Evolutionary conservation across 805 yeast genomes (phyloP).

Genomic region (Hanseniaspora guilliermondii): DNA sequence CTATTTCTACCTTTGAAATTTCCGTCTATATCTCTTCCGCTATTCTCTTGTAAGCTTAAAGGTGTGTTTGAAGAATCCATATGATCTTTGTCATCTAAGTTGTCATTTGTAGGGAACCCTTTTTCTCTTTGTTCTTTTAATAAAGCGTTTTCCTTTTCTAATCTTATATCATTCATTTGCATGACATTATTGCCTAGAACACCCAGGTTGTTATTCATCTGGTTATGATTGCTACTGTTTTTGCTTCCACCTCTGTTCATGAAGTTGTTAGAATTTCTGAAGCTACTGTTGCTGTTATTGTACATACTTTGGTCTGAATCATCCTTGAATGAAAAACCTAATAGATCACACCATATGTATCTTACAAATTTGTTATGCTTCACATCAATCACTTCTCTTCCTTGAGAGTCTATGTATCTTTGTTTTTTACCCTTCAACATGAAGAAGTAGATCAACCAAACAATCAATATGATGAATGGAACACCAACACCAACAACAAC

Average conservation of each 20-base stretch:
- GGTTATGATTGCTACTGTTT: background rate
- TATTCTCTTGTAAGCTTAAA: background rate
- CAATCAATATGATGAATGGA: conserved; percentile 33
- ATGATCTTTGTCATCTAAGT: background rate
- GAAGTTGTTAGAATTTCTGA: background rate
- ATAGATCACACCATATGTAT: conserved; percentile 7
- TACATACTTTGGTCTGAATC: background rate
- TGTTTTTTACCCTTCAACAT: conserved; percentile 25
- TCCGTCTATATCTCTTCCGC: conserved; percentile 12
- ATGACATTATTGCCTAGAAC: conserved; percentile 1
- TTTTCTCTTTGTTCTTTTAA: conserved; percentile 10
- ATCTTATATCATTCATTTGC: conserved; percentile 8
- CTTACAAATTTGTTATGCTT: conserved; percentile 24
- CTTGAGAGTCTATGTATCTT: conserved; percentile 29
- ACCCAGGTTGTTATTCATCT: background rate
- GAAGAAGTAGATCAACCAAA: conserved; percentile 22
- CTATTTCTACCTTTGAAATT: conserved; percentile 9
- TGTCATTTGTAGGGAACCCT: conserved; percentile 11
- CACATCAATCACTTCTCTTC: conserved; percentile 28
- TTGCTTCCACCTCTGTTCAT: conserved; percentile 1
- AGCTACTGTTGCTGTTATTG: background rate
- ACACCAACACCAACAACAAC: conserved; percentile 63
- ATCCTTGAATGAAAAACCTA: conserved; percentile 4
- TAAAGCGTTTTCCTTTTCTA: conserved; percentile 3
- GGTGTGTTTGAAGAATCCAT: background rate